These are phyloP conservation scores for Martiniozyma asiatica DNA, from an alignment of 1,139 yeast genomes.

Conservation along the genomic window DNA sequence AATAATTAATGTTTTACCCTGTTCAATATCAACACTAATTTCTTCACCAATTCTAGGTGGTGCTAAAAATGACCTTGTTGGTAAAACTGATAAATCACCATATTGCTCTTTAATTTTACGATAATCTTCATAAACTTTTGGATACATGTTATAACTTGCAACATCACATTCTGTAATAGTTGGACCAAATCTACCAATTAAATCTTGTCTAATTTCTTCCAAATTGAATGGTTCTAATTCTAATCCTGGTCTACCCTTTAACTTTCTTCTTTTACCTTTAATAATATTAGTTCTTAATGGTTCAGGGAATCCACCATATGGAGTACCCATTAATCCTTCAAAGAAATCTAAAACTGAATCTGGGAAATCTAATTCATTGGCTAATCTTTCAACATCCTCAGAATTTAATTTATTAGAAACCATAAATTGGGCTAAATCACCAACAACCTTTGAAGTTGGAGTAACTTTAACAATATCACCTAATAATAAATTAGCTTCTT, in stretches of 20 bases:
- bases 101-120: slow-evolving; percentile 61
- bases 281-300: slow-evolving; percentile 87
- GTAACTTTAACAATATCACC: slow-evolving; percentile 98
- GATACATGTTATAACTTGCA: slow-evolving; percentile 95
- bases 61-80: slow-evolving; percentile 81
- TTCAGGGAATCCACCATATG: slow-evolving; percentile 99
- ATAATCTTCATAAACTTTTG: slow-evolving; percentile 88
- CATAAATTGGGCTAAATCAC: slow-evolving; percentile 98
- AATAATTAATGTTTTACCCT: slow-evolving; percentile 87
- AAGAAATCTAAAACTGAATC: slow-evolving; percentile 95
- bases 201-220: slow-evolving; percentile 55
- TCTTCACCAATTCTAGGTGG: slow-evolving; percentile 85
- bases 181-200: slow-evolving; percentile 47
- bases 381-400: slow-evolving; percentile 79
- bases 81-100: slow-evolving; percentile 89
- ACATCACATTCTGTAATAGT: slow-evolving; percentile 69
- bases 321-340: slow-evolving; percentile 99
- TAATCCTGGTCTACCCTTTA: slow-evolving; percentile 84
- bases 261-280: slow-evolving; percentile 81
- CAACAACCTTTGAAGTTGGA: slow-evolving; percentile 97
- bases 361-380: slow-evolving; percentile 91
- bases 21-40: slow-evolving; percentile 77
- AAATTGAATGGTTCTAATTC: slow-evolving; percentile 76
- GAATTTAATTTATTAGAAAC: slow-evolving; percentile 81
- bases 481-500: slow-evolving; percentile 74